These are phyloP conservation scores for Porosira glacialis DNA, from an alignment of 352 stramenopile species.

Conservation along the genomic window DNA sequence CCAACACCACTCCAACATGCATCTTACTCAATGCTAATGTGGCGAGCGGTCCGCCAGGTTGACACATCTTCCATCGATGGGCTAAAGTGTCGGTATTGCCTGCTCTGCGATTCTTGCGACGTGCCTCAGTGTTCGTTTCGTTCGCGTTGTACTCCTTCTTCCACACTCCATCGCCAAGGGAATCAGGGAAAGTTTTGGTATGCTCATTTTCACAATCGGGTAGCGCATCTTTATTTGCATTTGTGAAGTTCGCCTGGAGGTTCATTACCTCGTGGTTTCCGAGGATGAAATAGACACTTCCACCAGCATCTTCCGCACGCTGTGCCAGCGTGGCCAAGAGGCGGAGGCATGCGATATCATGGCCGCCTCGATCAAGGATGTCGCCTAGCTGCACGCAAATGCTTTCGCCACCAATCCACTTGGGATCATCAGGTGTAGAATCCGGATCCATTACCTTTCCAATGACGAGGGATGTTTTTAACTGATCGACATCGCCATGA, in stretches of 20 bases:
- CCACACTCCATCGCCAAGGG: constrained; percentile 48
- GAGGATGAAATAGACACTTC: constrained; percentile 52
- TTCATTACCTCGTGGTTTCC: constrained; percentile 78
- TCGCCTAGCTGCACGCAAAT: constrained; percentile 73
- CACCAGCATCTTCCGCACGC: constrained; percentile 41
- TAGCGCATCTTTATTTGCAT: no score
- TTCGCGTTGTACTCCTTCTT: constrained; percentile 68
- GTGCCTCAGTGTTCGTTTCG: constrained; percentile 53
- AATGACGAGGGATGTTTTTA: constrained; percentile 45
- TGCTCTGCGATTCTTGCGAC: no score
- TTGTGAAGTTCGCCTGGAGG: constrained; percentile 64
- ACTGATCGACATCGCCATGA: constrained; percentile 63
- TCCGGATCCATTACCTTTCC: constrained; percentile 30
- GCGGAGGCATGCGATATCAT: constrained; percentile 65
- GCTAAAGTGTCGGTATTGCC: no score
- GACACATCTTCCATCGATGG: constrained; percentile 59
- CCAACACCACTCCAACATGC: constrained; percentile 57
- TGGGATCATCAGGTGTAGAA: constrained; percentile 9
- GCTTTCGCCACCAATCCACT: constrained; percentile 56
- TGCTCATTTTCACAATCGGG: constrained; percentile 55
- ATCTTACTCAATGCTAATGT: constrained; percentile 60
- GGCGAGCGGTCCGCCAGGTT: constrained; percentile 60
- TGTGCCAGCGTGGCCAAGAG: constrained; percentile 51
- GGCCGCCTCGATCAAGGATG: constrained; percentile 64
- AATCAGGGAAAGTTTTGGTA: constrained; percentile 34